Evolutionary conservation across 176 grass and related monocot species (phyloP).

Genomic region (Lolium rigidum): DNA sequence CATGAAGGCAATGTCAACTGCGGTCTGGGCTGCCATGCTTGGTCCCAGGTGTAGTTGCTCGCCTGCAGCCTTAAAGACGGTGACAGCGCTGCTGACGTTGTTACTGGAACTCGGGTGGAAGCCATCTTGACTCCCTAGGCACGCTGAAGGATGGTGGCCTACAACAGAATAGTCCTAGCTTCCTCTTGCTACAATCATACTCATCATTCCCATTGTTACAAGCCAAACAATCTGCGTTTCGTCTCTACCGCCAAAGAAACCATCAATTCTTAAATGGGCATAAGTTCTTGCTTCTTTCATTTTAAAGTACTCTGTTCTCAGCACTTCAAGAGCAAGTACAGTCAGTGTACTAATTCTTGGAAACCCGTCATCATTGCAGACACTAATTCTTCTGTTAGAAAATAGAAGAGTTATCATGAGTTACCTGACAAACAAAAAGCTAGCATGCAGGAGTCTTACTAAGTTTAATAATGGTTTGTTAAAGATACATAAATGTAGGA

Average conservation of each 20-base stretch:
- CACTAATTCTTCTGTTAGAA: background rate
- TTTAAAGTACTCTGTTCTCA: background rate
- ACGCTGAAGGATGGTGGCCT: background rate
- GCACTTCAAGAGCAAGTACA: background rate
- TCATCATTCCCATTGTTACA: background rate
- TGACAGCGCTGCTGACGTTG: background rate
- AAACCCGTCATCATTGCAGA: background rate
- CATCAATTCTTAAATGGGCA: background rate
- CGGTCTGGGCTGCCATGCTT: background rate
- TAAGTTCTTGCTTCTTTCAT: background rate
- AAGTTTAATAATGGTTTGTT: background rate
- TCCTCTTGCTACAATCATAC: background rate
- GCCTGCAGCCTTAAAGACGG: background rate
- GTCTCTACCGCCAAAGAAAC: too few species aligned
- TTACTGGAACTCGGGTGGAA: background rate
- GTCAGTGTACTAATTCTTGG: background rate
- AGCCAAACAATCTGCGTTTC: background rate
- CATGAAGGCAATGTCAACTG: background rate
- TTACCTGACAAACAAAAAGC: background rate
- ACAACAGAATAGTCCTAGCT: background rate
- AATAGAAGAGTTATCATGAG: background rate
- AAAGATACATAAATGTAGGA: background rate
- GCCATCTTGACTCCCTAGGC: background rate
- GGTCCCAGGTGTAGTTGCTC: background rate
- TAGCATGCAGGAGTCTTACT: background rate